Percentiles rank a stretch among this genome's conserved stretches.
Evolutionary conservation across 116 monocot species (phyloP).

Genomic region (Posidonia oceanica): DNA sequence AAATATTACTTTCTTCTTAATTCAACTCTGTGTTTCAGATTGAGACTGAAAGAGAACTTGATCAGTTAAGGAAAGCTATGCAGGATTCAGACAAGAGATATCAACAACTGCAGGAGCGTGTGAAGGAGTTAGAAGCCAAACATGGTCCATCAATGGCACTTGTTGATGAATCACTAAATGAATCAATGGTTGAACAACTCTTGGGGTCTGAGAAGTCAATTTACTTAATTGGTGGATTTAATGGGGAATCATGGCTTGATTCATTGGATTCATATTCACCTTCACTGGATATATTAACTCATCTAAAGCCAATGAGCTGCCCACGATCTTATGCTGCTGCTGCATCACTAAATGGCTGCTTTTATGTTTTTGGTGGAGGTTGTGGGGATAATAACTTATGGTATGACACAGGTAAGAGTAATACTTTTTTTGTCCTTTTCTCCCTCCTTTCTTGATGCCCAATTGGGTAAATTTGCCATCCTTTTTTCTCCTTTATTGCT

Average conservation of each 20-base stretch:
- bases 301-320: conserved; percentile 46
- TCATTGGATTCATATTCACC: conserved; percentile 60
- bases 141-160: conserved; percentile 13
- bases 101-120: conserved; percentile 16
- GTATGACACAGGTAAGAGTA: conserved; percentile 44
- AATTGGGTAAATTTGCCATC: neutral
- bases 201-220: conserved; percentile 29
- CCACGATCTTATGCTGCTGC: conserved; percentile 65
- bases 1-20: neutral
- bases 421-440: neutral
- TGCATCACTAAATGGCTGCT: conserved; percentile 28
- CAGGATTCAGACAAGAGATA: conserved; percentile 1
- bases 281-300: conserved; percentile 28
- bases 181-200: conserved; percentile 6
- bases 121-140: conserved; percentile 35
- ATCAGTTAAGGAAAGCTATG: conserved; percentile 5
- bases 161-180: conserved; percentile 18
- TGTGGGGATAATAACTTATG: conserved; percentile 28
- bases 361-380: conserved; percentile 77
- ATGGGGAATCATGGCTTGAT: conserved; percentile 54
- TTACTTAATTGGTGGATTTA: conserved; percentile 68
- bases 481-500: neutral
- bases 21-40: conserved; percentile 11
- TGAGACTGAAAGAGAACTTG: conserved; percentile 10
- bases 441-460: neutral